phyloP scores from a whole-genome alignment of 441 rosid genomes.

The Erodium trifolium region DNA sequence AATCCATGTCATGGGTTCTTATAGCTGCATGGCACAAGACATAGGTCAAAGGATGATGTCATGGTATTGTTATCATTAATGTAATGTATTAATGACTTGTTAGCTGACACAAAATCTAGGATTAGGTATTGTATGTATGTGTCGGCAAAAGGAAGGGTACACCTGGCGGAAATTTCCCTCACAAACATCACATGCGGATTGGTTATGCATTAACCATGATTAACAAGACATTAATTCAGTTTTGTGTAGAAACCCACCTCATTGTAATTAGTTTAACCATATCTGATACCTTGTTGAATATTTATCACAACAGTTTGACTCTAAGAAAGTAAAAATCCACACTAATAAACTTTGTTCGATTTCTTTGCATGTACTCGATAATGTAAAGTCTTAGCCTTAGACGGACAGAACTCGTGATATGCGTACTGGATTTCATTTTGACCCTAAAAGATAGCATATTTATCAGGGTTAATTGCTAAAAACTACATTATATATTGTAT shows the following conservation, averaged over 20 bases:
- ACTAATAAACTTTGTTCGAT: not conserved
- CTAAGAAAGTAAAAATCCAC: not conserved
- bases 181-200: not conserved
- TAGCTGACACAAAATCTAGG: not conserved
- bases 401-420: too few species aligned
- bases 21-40: conserved; percentile 6
- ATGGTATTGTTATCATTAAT: too few species aligned
- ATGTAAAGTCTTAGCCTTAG: too few species aligned
- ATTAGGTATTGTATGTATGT: conserved; percentile 6
- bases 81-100: too few species aligned
- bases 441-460: too few species aligned
- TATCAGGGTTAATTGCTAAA: too few species aligned
- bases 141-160: conserved; percentile 4
- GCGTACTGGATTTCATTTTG: too few species aligned
- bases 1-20: too few species aligned
- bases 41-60: conserved; percentile 19
- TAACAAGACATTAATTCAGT: too few species aligned
- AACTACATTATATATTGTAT: too few species aligned
- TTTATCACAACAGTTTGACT: not conserved
- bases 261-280: not conserved
- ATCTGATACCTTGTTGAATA: not conserved
- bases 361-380: not conserved
- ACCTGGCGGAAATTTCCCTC: not conserved
- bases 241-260: too few species aligned
- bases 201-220: not conserved